phyloP scores from a whole-genome alignment of 164 flowering plant genomes.

The Chimonanthus praecox region DNA sequence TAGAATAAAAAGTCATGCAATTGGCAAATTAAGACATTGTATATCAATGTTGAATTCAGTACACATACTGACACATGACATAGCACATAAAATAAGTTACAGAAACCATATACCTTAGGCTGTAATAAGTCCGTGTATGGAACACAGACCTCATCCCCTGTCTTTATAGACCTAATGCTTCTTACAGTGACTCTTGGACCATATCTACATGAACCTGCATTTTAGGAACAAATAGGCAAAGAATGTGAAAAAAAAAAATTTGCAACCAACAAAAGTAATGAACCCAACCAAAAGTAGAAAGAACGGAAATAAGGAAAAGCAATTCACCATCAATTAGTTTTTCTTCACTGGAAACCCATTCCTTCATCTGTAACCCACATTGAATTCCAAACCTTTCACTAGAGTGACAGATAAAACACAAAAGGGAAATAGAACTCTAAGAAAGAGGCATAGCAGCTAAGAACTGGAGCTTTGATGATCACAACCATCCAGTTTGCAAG shows the following conservation, averaged over 20 bases:
- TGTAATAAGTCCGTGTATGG: constrained; percentile 68
- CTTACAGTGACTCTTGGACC: constrained; percentile 59
- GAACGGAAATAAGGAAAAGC: background rate
- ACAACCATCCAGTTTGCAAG: too few relatives aligned
- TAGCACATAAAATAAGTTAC: background rate
- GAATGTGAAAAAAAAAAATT: background rate
- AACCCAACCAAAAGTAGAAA: background rate
- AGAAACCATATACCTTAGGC: constrained; percentile 42
- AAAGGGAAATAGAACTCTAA: background rate
- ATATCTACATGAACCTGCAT: constrained; percentile 20
- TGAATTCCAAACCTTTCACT: background rate
- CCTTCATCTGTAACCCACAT: constrained; percentile 16
- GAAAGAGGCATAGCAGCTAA: background rate
- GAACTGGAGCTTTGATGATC: too few relatives aligned
- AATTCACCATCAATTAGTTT: constrained; percentile 13
- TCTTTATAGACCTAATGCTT: constrained; percentile 51
- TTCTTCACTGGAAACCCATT: constrained; percentile 12
- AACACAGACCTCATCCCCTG: constrained; percentile 52
- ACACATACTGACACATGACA: too few relatives aligned
- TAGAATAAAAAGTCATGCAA: too few relatives aligned
- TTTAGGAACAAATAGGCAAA: background rate
- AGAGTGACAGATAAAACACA: background rate
- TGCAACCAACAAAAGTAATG: background rate
- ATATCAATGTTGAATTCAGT: too few relatives aligned
- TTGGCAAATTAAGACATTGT: too few relatives aligned